Conservation (phyloP, 2,329 filamentous ascomycete species). For the Phyllosticta citribraziliensis region DNA sequence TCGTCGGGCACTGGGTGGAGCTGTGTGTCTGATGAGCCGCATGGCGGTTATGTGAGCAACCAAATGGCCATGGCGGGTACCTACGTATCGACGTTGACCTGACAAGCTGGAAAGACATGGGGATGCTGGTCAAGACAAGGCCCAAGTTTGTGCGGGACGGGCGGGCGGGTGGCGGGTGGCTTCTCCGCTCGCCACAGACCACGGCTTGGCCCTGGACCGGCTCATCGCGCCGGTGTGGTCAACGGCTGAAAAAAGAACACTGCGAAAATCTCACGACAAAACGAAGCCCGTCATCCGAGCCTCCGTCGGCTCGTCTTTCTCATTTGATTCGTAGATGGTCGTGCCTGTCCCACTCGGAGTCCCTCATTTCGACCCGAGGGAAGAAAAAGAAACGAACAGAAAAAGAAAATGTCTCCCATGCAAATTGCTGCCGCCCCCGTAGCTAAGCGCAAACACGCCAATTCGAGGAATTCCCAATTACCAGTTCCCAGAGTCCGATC, state of each 20-base stretch:
- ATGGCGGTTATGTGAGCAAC: background rate
- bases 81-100: background rate
- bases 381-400: slow-evolving; percentile 3
- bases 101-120: background rate
- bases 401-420: slow-evolving; percentile 15
- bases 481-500: background rate
- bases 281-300: background rate
- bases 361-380: background rate
- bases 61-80: background rate
- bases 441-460: slow-evolving; percentile 4
- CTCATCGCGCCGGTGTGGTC: background rate
- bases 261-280: background rate
- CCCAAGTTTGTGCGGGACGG: background rate
- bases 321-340: background rate
- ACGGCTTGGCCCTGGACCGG: background rate
- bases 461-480: background rate
- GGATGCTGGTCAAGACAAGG: background rate
- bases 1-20: background rate
- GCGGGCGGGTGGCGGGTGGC: no score
- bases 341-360: background rate
- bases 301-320: background rate
- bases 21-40: background rate
- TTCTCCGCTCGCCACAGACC: background rate
- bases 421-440: slow-evolving; percentile 13
- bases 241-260: background rate